These are phyloP conservation scores for Cyclotella kingstonii DNA, from an alignment of 108 stramenopile species.

Conservation along the genomic window DNA sequence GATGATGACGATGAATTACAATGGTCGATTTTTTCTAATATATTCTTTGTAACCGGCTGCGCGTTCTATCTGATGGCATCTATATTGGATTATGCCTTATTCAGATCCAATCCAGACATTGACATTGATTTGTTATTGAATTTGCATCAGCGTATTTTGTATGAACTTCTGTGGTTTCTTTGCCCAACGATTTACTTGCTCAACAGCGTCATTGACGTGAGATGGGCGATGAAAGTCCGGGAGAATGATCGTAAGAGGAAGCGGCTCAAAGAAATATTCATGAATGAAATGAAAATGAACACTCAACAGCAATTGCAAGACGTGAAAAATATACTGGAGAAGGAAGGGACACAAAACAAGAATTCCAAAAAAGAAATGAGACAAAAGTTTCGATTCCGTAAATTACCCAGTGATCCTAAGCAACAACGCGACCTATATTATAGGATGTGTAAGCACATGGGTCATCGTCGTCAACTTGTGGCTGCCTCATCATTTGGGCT, in stretches of 20 bases:
- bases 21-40: constrained; percentile 33
- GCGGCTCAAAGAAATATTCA: constrained; percentile 5
- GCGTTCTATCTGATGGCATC: constrained; percentile 27
- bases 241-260: constrained; percentile 6
- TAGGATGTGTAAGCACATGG: constrained; percentile 31
- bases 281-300: background rate
- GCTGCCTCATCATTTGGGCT: constrained; percentile 27
- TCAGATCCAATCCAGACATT: background rate
- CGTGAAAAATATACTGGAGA: too few relatives aligned
- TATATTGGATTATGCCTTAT: constrained; percentile 21
- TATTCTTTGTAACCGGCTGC: constrained; percentile 30
- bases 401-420: background rate
- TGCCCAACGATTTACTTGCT: constrained; percentile 34
- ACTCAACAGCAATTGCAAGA: too few relatives aligned
- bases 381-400: background rate
- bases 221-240: constrained; percentile 22
- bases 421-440: constrained; percentile 17
- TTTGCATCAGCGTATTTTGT: constrained; percentile 6
- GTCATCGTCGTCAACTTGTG: constrained; percentile 27
- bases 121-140: constrained; percentile 2
- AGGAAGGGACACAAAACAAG: too few relatives aligned
- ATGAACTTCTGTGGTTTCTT: constrained; percentile 29
- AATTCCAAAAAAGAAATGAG: background rate
- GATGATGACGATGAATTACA: too few relatives aligned
- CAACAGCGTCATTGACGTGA: constrained; percentile 33